A percentile compares a stretch with the other conserved stretches of the same genome.
Conservation (phyloP, 495 filamentous ascomycete species). For the Pseudevernia furfuracea region DNA sequence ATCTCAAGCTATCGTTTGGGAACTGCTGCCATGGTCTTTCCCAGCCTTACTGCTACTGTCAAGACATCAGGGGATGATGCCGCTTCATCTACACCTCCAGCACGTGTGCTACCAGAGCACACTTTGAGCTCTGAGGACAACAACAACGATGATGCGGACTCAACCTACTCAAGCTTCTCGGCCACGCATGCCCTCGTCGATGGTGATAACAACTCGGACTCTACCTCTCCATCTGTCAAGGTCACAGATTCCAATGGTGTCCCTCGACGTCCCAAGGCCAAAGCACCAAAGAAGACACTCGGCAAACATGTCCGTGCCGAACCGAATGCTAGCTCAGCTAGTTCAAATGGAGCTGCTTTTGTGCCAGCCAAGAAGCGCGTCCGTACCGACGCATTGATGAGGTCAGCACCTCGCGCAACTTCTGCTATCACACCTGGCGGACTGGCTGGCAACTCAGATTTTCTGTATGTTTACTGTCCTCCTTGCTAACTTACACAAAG, state of each 20-base stretch:
- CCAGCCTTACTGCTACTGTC: neutral
- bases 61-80: neutral
- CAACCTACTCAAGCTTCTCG: neutral
- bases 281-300: neutral
- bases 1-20: neutral
- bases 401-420: constrained; percentile 11
- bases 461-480: neutral
- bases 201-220: neutral
- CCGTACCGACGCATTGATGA: neutral
- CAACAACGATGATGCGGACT: neutral
- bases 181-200: neutral
- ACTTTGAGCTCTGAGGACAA: neutral
- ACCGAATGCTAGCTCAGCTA: neutral
- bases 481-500: neutral
- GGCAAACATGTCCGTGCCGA: neutral
- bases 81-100: neutral
- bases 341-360: neutral
- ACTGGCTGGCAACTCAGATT: neutral
- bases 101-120: neutral
- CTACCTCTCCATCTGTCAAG: neutral
- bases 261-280: neutral
- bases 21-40: neutral
- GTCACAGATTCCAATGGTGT: neutral
- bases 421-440: neutral
- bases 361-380: neutral